Percentiles rank a stretch among this genome's conserved stretches.
These are phyloP conservation scores for Tillandsia leiboldiana DNA, from an alignment of 176 grass and related monocot genomes.

Conservation along the genomic window DNA sequence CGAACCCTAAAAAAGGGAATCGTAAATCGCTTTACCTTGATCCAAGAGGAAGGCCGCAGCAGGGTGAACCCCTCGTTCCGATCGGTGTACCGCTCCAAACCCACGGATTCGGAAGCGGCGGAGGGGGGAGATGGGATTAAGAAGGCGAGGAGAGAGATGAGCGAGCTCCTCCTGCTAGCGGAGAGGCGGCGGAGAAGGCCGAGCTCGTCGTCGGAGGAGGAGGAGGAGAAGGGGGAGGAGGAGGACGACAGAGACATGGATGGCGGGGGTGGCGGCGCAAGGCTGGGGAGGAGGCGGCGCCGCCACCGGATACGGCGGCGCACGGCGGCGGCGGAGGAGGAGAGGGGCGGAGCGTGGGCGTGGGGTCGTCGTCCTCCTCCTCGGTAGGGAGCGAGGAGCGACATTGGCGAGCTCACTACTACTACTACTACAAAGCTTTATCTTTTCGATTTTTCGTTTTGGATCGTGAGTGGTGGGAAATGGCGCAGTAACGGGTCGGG, in stretches of 20 bases:
- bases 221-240: no score
- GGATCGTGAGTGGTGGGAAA: no score
- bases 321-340: background rate
- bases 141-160: constrained; percentile 26
- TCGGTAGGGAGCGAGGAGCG: no score
- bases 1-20: background rate
- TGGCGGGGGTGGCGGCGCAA: background rate
- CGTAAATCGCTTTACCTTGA: constrained; percentile 36
- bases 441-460: no score
- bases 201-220: background rate
- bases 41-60: constrained; percentile 59
- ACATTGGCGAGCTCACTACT: no score
- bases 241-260: background rate
- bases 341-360: no score
- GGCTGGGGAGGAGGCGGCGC: background rate
- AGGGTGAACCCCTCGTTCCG: constrained; percentile 62
- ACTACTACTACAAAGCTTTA: no score
- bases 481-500: no score
- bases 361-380: no score
- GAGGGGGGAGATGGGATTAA: constrained; percentile 16
- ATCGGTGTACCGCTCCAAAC: constrained; percentile 52
- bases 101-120: constrained; percentile 12
- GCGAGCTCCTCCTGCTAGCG: background rate
- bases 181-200: background rate
- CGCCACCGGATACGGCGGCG: background rate